These are phyloP conservation scores for Conticribra guillardii DNA, from an alignment of 108 stramenopile genomes.

Conservation along the genomic window DNA sequence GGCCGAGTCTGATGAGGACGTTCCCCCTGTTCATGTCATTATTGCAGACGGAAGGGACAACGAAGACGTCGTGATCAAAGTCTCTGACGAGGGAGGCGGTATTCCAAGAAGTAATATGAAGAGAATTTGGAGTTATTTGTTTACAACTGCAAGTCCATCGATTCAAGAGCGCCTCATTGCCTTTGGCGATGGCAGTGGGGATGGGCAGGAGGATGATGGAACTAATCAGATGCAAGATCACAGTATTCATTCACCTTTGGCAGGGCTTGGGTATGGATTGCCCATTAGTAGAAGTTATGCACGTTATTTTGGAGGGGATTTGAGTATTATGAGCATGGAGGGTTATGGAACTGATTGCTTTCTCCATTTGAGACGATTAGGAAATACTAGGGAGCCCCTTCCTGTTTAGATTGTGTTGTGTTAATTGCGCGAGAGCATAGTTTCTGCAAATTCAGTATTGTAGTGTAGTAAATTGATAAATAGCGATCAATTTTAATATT, in stretches of 20 bases:
- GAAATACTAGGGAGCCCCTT: slow-evolving; percentile 83
- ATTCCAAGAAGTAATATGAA: slow-evolving; percentile 95
- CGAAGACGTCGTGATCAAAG: slow-evolving; percentile 99
- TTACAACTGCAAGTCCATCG: slow-evolving; percentile 87
- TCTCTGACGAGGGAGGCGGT: slow-evolving; percentile 99
- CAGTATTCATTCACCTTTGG: slow-evolving; percentile 92
- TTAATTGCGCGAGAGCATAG: too few species aligned
- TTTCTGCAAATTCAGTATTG: too few species aligned
- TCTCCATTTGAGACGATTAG: slow-evolving; percentile 88
- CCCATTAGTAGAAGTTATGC: slow-evolving; percentile 96
- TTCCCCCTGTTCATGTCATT: slow-evolving; percentile 95
- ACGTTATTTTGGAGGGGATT: slow-evolving; percentile 99
- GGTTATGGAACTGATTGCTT: slow-evolving; percentile 99
- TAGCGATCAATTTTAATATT: too few species aligned
- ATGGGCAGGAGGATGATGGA: not conserved
- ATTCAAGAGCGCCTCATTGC: slow-evolving; percentile 84
- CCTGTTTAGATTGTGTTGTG: slow-evolving; percentile 58
- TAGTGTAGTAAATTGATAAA: too few species aligned
- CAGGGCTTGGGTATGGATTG: slow-evolving; percentile 98
- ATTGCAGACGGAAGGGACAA: slow-evolving; percentile 98
- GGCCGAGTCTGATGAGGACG: slow-evolving; percentile 77
- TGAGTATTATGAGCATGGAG: slow-evolving; percentile 98
- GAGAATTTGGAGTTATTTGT: slow-evolving; percentile 96
- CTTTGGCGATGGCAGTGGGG: slow-evolving; percentile 21
- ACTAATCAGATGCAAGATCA: slow-evolving; percentile 65